Base-by-base conservation (phyloP, 2,329 filamentous ascomycete genomes). In the Ploettnerulaceae sp. region DNA sequence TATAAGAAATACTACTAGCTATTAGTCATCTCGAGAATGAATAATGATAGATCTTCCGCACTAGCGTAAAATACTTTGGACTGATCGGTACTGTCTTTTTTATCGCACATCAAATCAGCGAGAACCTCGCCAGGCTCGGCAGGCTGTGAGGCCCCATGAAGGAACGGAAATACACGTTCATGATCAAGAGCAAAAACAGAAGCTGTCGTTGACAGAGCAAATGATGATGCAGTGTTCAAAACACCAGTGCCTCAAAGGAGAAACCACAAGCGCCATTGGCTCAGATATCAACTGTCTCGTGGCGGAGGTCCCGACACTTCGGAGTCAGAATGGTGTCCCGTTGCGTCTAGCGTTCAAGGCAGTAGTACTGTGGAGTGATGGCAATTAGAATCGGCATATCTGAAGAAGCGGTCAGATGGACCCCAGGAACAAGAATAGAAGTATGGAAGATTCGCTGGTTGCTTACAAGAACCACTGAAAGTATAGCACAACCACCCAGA, bases 331-430 rank as follows among this genome's bases (percentile, higher is more conserved):
- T 18, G 32, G 34, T 18, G 22, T 45, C 21, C 42, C 25, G 21
- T 18, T n/a, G 14, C 18, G n/a, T 25, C 18, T 28, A 25, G 24
- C 21, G 6, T 14, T 17, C 17, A 25, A 25, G 34, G 21, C 17
- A 29, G 6, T n/a, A 37, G 20, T 5, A 11, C 20, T 9, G 37
- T 2, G 18, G 14, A 12, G 12, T 5, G 7, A 11, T 32, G 25
- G 21, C 20, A 29, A 37, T 18, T 29, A 24, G 8, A 22, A 5
- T 32, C 31, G 21, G 18, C n/a, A 41, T 9, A 17, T 18, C 29
- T 36, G 24, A 29, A 22, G 29, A 47, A 38, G 44, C 44, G 36
- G 44, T 47, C 44, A 46, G 25, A 22, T 12, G 22, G 24, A 40
- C 11, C 18, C 17, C 9, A 29, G 9, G 28, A 7, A 46, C 14